These are phyloP conservation scores for Euphrasia arctica DNA, from an alignment of 305 asterid genomes.

Conservation along the genomic window DNA sequence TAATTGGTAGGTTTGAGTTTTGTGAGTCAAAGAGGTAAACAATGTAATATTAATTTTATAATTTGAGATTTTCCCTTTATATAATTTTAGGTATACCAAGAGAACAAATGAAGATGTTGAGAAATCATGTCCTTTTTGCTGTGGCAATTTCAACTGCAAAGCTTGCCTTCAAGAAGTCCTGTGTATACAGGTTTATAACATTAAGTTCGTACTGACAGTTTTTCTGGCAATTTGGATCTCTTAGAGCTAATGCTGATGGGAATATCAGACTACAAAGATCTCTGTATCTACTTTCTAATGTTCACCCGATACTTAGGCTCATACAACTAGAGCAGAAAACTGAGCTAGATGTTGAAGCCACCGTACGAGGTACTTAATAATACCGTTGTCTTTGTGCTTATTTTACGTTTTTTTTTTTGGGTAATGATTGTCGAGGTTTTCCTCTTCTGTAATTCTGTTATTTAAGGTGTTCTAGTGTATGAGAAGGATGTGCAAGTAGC, in stretches of 20 bases:
- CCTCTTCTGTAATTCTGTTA: conserved; percentile 16
- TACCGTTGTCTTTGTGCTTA: conserved; percentile 11
- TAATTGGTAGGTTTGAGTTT: too few relatives aligned
- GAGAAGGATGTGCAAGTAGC: conserved; percentile 51
- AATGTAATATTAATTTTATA: too few relatives aligned
- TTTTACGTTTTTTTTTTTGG: conserved; percentile 7
- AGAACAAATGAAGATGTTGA: too few relatives aligned
- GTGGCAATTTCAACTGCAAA: too few relatives aligned
- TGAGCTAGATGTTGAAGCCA: conserved; percentile 33
- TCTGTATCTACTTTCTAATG: conserved; percentile 45
- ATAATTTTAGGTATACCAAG: too few relatives aligned
- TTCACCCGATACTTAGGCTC: conserved; percentile 55
- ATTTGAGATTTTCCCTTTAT: too few relatives aligned
- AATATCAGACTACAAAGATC: conserved; percentile 39
- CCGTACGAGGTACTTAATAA: conserved; percentile 44
- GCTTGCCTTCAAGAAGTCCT: too few relatives aligned
- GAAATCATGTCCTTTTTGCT: too few relatives aligned
- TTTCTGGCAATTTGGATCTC: conserved; percentile 18
- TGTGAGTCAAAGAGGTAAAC: too few relatives aligned
- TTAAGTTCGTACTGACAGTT: too few relatives aligned
- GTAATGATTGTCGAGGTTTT: conserved; percentile 22
- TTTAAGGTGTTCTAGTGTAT: conserved; percentile 49
- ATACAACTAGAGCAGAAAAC: too few relatives aligned
- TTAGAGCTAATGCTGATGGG: conserved; percentile 42
- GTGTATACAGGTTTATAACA: too few relatives aligned